These are phyloP conservation scores for Claviceps monticola DNA, from an alignment of 2,329 filamentous ascomycete species.

Conservation along the genomic window DNA sequence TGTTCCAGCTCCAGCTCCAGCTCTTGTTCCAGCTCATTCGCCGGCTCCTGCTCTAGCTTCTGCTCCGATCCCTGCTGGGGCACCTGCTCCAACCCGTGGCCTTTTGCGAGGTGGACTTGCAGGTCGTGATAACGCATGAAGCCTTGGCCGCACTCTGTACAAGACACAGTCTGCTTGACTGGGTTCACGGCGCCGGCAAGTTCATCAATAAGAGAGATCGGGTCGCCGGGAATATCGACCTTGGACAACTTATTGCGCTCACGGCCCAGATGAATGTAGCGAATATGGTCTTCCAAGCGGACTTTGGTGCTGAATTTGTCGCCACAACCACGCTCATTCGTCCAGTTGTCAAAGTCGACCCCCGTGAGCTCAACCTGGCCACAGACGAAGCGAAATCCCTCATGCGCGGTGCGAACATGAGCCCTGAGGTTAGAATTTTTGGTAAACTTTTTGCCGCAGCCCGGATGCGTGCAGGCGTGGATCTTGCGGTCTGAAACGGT, in stretches of 20 bases:
- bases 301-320: constrained; percentile 63
- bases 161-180: constrained; percentile 29
- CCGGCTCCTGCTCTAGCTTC: too few species aligned
- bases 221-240: constrained; percentile 5
- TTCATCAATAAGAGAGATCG: constrained; percentile 25
- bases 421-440: constrained; percentile 70
- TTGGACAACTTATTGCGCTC: constrained; percentile 26
- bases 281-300: constrained; percentile 70
- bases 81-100: constrained; percentile 6
- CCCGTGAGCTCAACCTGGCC: constrained; percentile 49
- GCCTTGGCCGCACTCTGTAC: constrained; percentile 29
- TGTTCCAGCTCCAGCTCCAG: too few species aligned
- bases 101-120: constrained; percentile 28
- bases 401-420: constrained; percentile 65
- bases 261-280: constrained; percentile 60
- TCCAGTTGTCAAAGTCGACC: constrained; percentile 49
- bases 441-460: constrained; percentile 66
- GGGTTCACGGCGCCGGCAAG: constrained; percentile 27
- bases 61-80: too few species aligned
- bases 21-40: too few species aligned
- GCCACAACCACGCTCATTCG: constrained; percentile 55
- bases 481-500: constrained; percentile 49
- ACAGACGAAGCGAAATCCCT: constrained; percentile 67
- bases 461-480: constrained; percentile 50
- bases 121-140: constrained; percentile 39